Evolutionary conservation across 2,329 filamentous ascomycete species (phyloP).

Genomic region (Microcyclosporella mali): DNA sequence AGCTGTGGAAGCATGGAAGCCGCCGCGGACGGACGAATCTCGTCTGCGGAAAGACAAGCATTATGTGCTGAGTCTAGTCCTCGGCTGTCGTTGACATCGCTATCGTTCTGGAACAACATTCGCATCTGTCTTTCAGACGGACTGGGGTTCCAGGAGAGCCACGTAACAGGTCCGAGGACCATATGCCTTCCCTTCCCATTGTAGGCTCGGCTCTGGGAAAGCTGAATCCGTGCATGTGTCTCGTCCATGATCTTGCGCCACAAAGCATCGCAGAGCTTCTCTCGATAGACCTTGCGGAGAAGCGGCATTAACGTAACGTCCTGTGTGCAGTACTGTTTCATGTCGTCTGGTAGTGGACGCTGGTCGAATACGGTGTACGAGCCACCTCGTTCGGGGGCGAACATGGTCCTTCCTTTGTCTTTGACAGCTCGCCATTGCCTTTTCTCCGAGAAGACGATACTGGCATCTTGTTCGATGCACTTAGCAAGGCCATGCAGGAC

Average conservation of each 20-base stretch:
- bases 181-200: not conserved
- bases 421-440: slow-evolving; percentile 32
- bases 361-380: slow-evolving; percentile 43
- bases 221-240: not conserved
- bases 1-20: too few species aligned
- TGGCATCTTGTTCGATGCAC: slow-evolving; percentile 33
- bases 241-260: not conserved
- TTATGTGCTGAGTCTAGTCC: too few species aligned
- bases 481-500: slow-evolving; percentile 34
- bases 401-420: slow-evolving; percentile 34
- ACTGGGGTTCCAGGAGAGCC: not conserved
- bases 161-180: not conserved
- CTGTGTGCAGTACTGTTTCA: slow-evolving; percentile 42
- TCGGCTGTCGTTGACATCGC: too few species aligned
- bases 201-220: not conserved
- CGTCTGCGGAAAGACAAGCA: too few species aligned
- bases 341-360: slow-evolving; percentile 37
- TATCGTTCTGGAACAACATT: too few species aligned
- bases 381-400: slow-evolving; percentile 40
- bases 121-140: too few species aligned
- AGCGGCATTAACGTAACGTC: slow-evolving; percentile 42
- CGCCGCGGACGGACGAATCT: too few species aligned
- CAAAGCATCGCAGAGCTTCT: slow-evolving; percentile 13
- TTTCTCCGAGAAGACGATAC: slow-evolving; percentile 8
- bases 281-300: slow-evolving; percentile 20